Conservation (phyloP, 176 grass and related monocot species). For the Triticum dicoccoides region DNA sequence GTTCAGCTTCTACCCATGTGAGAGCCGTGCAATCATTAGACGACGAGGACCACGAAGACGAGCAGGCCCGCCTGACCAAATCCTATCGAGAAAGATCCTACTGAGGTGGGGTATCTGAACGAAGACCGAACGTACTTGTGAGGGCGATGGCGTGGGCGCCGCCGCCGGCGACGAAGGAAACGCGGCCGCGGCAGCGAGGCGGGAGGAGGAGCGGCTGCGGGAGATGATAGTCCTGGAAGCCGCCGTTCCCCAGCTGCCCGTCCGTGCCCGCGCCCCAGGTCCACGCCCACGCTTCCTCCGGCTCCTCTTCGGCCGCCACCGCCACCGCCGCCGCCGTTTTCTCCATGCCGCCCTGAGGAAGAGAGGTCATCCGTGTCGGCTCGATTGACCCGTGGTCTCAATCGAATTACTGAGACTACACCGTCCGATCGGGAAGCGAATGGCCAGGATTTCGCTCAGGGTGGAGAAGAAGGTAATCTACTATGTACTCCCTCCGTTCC, state of each 20-base stretch:
- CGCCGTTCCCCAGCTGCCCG: constrained; percentile 76
- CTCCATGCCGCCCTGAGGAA: background rate
- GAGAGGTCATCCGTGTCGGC: background rate
- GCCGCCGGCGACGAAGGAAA: constrained; percentile 68
- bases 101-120: background rate
- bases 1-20: background rate
- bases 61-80: background rate
- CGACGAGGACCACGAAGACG: background rate
- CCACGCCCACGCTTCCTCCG: constrained; percentile 48
- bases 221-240: constrained; percentile 48
- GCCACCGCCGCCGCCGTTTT: background rate
- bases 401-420: background rate
- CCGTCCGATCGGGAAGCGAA: background rate
- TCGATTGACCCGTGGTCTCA: background rate
- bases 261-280: constrained; percentile 87
- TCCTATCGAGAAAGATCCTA: background rate
- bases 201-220: constrained; percentile 56
- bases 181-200: constrained; percentile 39
- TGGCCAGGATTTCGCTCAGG: background rate
- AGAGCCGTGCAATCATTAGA: background rate
- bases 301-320: constrained; percentile 5
- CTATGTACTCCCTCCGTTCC: background rate
- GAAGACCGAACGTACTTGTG: constrained; percentile 33
- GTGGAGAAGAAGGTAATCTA: background rate
- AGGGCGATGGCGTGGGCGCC: constrained; percentile 82